Evolutionary conservation across 306 rosid species (phyloP).

Genomic region (Quercus robur): DNA sequence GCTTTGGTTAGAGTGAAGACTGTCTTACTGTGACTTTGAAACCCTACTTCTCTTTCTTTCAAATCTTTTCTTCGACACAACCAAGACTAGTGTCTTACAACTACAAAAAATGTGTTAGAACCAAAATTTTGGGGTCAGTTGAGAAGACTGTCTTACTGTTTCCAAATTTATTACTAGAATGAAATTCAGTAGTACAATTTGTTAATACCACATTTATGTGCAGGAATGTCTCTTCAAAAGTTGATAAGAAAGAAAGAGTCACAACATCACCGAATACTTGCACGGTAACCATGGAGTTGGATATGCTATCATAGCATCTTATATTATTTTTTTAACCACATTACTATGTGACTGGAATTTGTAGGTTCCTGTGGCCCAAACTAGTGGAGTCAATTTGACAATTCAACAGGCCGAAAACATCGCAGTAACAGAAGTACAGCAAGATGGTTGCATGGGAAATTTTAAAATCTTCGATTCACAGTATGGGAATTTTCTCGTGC

Average conservation of each 20-base stretch:
- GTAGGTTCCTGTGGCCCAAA: conserved; percentile 32
- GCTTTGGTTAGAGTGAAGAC: too few relatives aligned
- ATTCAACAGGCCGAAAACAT: conserved; percentile 44
- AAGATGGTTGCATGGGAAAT: conserved; percentile 61
- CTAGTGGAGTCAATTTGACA: conserved; percentile 16
- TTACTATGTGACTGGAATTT: neutral
- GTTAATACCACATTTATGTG: neutral
- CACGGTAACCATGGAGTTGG: neutral
- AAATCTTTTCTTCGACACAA: too few relatives aligned
- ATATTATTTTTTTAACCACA: neutral
- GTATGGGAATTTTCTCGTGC: conserved; percentile 56
- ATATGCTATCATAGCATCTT: neutral
- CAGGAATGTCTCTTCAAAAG: conserved; percentile 2
- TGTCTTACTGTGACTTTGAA: too few relatives aligned
- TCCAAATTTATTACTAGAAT: too few relatives aligned
- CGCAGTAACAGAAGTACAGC: conserved; percentile 50
- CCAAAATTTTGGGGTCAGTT: neutral
- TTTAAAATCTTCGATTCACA: conserved; percentile 53
- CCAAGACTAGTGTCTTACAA: too few relatives aligned
- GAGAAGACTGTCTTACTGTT: neutral
- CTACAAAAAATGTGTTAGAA: too few relatives aligned
- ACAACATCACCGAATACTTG: neutral
- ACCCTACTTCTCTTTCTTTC: too few relatives aligned
- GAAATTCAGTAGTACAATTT: neutral
- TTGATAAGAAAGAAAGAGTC: conserved; percentile 12